Base-by-base conservation (phyloP, 169 alveolate species). In the Eimeria maxima region DNA sequence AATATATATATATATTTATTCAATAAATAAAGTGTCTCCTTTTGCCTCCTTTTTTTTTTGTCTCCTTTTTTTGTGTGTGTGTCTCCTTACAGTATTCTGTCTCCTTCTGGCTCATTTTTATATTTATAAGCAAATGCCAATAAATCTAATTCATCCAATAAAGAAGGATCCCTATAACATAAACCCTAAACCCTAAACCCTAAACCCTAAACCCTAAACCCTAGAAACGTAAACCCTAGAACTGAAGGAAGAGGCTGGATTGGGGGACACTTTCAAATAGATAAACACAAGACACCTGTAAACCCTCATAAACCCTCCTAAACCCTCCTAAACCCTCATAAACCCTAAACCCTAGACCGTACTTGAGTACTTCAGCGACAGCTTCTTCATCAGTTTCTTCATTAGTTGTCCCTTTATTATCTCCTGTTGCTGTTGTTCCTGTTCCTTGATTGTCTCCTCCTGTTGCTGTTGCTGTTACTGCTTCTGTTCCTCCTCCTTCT, bases 141-240 rank as follows among this genome's bases (percentile, higher is more conserved):
- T 67, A 97, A 81, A 80, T 97, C 97, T n/a, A 97, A 80, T 76
- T 86, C 97, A 57, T 97, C 98, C 47, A 97, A 93, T 45, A 71
- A 14, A 38, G 81, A 71, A 7, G 81, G 81, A 45, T 71, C 81
- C 47, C 81, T 71, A 71, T 24, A 71, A 42, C 42, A 42, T 27
- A 27, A 38, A 71, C 81, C 81, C 47, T 38, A 71, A 71, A 71
- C 81, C 42, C 81, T 27, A 71, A 27, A 71, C 81, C 81, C 47
- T 38, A 71, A 71, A 71, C 67, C 67, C 67, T 29, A 71, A 71
- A n/a, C 47, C 81, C 81, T n/a, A 57, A 57, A 7, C 67, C 67
- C 67, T 18, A 7, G 18, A 57, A 57, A 16, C 67, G n/a, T 57
- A 57, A 57, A 57, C 67, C 67, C 67, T 57, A 57, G 18, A 57